Evolutionary conservation across 148 eudicot genomes (phyloP).

Genomic region (Mesembryanthemum crystallinum): DNA sequence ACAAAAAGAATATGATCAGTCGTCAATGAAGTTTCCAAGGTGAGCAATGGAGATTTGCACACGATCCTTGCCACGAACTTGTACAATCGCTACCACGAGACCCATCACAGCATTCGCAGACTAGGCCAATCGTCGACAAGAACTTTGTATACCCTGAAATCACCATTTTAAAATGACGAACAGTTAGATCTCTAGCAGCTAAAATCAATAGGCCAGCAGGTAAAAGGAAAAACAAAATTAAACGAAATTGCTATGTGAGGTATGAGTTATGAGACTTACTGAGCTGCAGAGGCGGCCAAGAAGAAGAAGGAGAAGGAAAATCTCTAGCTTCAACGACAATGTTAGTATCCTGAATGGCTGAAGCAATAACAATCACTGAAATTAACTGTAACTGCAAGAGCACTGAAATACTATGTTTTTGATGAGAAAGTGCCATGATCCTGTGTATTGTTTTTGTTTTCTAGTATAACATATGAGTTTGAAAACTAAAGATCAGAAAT

Average conservation of each 20-base stretch:
- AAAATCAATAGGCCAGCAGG: too few relatives aligned
- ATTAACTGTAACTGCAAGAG: neutral
- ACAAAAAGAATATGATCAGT: too few relatives aligned
- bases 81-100: neutral
- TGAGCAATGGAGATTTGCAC: neutral
- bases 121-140: neutral
- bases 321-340: neutral
- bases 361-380: neutral
- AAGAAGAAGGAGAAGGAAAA: neutral
- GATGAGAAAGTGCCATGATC: neutral
- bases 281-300: neutral
- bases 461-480: neutral
- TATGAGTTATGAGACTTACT: too few relatives aligned
- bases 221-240: too few relatives aligned
- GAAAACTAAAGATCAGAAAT: neutral
- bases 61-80: neutral
- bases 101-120: neutral
- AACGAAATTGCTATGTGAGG: too few relatives aligned
- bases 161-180: neutral
- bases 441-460: neutral
- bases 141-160: neutral
- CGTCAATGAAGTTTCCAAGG: constrained; percentile 7
- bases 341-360: neutral
- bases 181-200: neutral
- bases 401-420: neutral